Percentiles rank a stretch among this genome's conserved stretches.
Evolutionary conservation across 306 rosid species (phyloP).

Genomic region (Mimosa pudica): DNA sequence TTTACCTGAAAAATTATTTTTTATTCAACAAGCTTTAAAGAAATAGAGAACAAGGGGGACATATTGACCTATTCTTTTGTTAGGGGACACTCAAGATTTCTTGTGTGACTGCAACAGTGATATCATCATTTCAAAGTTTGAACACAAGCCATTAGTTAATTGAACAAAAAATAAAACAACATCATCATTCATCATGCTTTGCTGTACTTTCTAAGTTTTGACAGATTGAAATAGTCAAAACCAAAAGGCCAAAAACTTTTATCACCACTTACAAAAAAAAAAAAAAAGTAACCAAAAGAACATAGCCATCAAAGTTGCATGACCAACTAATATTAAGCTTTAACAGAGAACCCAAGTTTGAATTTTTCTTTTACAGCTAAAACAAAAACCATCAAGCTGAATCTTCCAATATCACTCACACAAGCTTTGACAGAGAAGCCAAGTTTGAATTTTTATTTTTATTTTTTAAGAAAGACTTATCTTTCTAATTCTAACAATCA

Average conservation of each 20-base stretch:
- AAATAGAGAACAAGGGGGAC: not conserved
- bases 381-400: not conserved
- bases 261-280: not conserved
- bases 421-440: not conserved
- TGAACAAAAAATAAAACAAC: not conserved
- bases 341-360: too few species aligned
- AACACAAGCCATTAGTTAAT: conserved; percentile 22
- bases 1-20: not conserved
- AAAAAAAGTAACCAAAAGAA: not conserved
- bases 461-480: not conserved
- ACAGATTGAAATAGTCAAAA: not conserved
- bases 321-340: not conserved
- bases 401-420: not conserved
- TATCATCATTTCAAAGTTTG: conserved; percentile 31
- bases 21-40: not conserved
- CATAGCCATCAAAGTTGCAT: not conserved
- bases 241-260: not conserved
- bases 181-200: not conserved
- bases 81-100: conserved; percentile 11
- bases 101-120: conserved; percentile 30
- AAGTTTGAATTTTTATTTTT: not conserved
- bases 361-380: not conserved
- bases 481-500: too few species aligned
- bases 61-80: conserved; percentile 33
- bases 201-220: not conserved